Evolutionary conservation across 2,329 filamentous ascomycete species (phyloP).

Genomic region (Colletotrichum sp.): DNA sequence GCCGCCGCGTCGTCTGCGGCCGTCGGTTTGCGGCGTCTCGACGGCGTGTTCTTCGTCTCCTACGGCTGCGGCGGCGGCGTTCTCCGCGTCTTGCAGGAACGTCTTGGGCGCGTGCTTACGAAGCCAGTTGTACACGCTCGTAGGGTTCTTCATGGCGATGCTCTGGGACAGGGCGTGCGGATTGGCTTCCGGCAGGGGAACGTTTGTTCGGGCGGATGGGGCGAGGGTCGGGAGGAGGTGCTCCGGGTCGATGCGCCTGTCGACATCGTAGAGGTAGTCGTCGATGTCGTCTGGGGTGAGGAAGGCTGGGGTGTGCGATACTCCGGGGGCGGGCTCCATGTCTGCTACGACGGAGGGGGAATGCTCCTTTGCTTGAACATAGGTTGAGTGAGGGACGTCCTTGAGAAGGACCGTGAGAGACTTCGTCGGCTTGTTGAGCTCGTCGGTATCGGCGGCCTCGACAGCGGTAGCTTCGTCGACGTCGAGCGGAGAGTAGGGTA

Average conservation of each 20-base stretch:
- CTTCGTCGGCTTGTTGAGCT: conserved; percentile 52
- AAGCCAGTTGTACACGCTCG: conserved; percentile 96
- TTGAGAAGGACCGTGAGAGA: conserved; percentile 54
- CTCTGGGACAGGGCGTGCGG: conserved; percentile 41
- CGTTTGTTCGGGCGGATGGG: conserved; percentile 43
- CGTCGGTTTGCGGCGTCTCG: conserved; percentile 25
- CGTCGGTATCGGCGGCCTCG: conserved; percentile 29
- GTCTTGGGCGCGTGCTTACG: conserved; percentile 83
- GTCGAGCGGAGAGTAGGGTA: conserved; percentile 34
- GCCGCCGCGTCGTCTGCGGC: conserved; percentile 25
- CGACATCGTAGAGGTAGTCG: conserved; percentile 72
- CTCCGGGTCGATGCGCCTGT: conserved; percentile 52
- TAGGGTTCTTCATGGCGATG: conserved; percentile 69
- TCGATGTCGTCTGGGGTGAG: conserved; percentile 74
- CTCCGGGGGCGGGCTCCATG: conserved; percentile 53
- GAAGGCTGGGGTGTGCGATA: conserved; percentile 67
- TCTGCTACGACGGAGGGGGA: conserved; percentile 63
- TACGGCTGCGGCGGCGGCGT: conserved; percentile 34
- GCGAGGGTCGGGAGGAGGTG: conserved; percentile 55
- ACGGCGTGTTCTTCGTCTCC: conserved; percentile 45
- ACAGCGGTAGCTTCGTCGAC: conserved; percentile 27
- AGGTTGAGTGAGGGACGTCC: conserved; percentile 57
- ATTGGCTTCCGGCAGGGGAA: conserved; percentile 32
- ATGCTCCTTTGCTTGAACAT: conserved; percentile 62
- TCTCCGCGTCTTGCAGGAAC: conserved; percentile 79